Conservation (phyloP, 2,329 filamentous ascomycete species). For the Cercospora beticola region DNA sequence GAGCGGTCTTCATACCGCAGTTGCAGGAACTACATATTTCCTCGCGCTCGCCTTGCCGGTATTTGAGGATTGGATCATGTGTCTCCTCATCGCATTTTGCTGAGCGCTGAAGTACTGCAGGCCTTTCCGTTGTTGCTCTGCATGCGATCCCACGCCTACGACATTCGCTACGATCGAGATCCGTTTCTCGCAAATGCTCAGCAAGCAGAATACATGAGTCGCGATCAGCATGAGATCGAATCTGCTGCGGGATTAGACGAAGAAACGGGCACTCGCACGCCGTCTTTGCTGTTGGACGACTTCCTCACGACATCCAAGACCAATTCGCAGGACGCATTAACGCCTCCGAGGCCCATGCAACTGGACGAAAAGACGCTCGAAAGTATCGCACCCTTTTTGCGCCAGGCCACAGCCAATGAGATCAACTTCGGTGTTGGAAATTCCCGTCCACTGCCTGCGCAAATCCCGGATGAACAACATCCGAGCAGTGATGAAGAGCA, state of each 20-base stretch:
- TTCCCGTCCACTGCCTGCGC: not conserved
- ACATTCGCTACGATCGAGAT: not conserved
- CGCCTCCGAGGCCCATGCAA: not conserved
- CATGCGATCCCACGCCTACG: not conserved
- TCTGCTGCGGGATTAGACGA: not conserved
- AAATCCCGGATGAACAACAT: not conserved
- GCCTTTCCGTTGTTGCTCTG: not conserved
- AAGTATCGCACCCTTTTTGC: constrained; percentile 4
- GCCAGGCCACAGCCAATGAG: not conserved
- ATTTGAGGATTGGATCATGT: not conserved
- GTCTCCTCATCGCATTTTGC: not conserved
- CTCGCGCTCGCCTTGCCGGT: not conserved
- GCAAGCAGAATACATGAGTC: not conserved
- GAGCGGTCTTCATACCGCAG: constrained; percentile 12
- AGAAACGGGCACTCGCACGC: not conserved
- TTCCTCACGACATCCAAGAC: not conserved
- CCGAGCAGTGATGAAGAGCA: not conserved
- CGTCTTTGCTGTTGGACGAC: not conserved
- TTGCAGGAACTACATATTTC: constrained; percentile 3
- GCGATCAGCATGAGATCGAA: not conserved
- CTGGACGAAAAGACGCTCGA: constrained; percentile 4
- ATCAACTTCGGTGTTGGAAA: not conserved
- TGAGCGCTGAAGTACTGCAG: not conserved
- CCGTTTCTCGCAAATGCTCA: not conserved
- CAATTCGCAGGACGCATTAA: not conserved